Evolutionary conservation across 179 eudicot genomes (phyloP), one percentile per base, ranked within the genome.

Genomic region (Sideroxylon spinosum): DNA sequence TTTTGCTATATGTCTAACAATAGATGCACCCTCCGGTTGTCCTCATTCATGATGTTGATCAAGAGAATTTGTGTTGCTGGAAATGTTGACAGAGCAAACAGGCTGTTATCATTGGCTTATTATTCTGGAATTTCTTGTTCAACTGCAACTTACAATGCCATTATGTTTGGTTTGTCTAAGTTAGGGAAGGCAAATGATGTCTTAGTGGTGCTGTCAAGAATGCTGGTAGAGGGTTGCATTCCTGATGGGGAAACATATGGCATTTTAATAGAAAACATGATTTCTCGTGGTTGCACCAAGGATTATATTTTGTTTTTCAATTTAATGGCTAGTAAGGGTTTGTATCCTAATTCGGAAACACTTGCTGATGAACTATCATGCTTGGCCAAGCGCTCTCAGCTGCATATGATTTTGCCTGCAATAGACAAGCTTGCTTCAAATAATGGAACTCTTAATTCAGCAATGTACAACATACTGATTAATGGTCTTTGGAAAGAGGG

Each of bases 401-500:
- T 86, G 83, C 85, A 84, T 77, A 78, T 62, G 76, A 76, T 86
- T 32, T 46, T 86, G 67, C 62, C n/a, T 16, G 52, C 82, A 22
- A 68, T 91, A 59, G 80, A 83, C 71, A 85, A 79, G 56, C 66
- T 81, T 76, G 13, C 75, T 25, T 57, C 68, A 11, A 44, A 68
- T 20, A 19, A 68, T 63, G 83, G 73, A 29, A 52, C 73, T 60
- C 85, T 88, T 67, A 82, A 78, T 81, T 77, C 86, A 7, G 77
- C 73, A 64, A 81, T 78, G 59, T 86, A 82, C 79, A 90, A 85
- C 74, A 52, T 82, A 50, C 78, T 92, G 66, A 86, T 89, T 17
- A 80, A 82, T 79, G 87, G 89, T 59, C 87, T 92, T 5, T 90
- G 86, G 88, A 88, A 82, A 77, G 94, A 89, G 86, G 91, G 91